A percentile compares a stretch with the other conserved stretches of the same genome.
Conservation (phyloP, 192 early-diverging fungal genomes). For the Coemansia sp. region DNA sequence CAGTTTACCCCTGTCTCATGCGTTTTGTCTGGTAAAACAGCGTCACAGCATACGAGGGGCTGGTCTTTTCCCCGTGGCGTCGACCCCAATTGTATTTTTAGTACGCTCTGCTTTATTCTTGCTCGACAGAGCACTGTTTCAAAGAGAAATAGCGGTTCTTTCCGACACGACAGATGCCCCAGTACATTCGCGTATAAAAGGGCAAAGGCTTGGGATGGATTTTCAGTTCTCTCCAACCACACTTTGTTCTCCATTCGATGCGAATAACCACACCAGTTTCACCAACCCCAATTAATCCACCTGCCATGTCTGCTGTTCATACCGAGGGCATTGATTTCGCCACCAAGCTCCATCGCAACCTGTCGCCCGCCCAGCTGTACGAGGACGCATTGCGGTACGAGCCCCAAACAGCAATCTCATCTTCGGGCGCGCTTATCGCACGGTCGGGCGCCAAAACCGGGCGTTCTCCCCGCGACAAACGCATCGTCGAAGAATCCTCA, state of each 20-base stretch:
- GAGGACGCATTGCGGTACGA: slow-evolving; percentile 91
- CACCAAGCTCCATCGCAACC: slow-evolving; percentile 75
- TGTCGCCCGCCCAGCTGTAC: slow-evolving; percentile 84
- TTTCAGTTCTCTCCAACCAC: slow-evolving; percentile 1
- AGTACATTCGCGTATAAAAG: not conserved
- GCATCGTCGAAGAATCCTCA: slow-evolving; percentile 87
- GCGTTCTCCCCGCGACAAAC: slow-evolving; percentile 94
- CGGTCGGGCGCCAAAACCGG: slow-evolving; percentile 91
- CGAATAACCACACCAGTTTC: too few species aligned
- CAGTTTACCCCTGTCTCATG: too few species aligned
- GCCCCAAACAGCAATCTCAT: slow-evolving; percentile 78
- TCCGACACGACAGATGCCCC: not conserved
- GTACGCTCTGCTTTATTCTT: too few species aligned
- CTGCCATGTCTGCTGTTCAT: slow-evolving; percentile 27
- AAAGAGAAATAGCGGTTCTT: not conserved
- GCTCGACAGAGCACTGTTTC: too few species aligned
- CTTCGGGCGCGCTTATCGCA: slow-evolving; percentile 86
- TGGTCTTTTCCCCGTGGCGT: not conserved
- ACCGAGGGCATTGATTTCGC: slow-evolving; percentile 50
- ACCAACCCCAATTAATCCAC: too few species aligned
- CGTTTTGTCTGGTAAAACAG: too few species aligned
- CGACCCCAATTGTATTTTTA: too few species aligned
- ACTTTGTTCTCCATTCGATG: too few species aligned
- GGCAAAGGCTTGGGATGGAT: not conserved
- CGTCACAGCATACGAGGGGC: not conserved